A percentile compares a stretch with the other conserved stretches of the same genome.
phyloP scores from a whole-genome alignment of 495 filamentous ascomycete genomes.

The Zalerion maritima region DNA sequence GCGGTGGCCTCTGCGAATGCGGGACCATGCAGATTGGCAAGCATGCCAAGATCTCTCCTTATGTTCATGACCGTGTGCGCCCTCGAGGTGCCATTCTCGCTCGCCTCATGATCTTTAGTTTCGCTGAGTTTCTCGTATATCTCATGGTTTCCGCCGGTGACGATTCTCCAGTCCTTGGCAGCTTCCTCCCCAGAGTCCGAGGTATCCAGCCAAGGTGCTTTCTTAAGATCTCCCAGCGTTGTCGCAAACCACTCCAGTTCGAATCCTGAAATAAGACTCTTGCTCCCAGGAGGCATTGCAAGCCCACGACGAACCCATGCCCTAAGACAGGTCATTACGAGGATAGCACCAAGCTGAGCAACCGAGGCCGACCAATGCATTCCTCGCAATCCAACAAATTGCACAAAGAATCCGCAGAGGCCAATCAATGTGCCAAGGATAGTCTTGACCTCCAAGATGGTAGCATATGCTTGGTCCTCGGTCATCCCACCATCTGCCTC shows the following conservation, averaged over 20 bases:
- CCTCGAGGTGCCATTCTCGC: neutral
- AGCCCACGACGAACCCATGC: conserved; percentile 30
- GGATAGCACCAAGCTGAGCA: conserved; percentile 28
- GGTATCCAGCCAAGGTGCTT: neutral
- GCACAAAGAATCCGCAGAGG: conserved; percentile 31
- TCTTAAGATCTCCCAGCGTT: conserved; percentile 1
- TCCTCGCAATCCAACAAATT: conserved; percentile 36
- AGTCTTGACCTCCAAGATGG: conserved; percentile 3
- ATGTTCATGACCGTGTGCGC: conserved; percentile 2
- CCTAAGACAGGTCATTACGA: conserved; percentile 32
- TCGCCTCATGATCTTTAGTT: too few species aligned
- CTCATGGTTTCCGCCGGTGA: too few species aligned
- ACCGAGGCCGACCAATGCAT: conserved; percentile 35
- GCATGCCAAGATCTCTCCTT: conserved; percentile 3
- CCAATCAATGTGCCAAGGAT: conserved; percentile 14
- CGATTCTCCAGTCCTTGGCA: neutral
- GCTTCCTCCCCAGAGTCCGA: neutral
- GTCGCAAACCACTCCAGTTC: conserved; percentile 33
- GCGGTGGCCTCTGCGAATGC: conserved; percentile 3
- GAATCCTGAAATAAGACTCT: conserved; percentile 15
- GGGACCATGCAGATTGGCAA: conserved; percentile 4
- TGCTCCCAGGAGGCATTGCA: conserved; percentile 19
- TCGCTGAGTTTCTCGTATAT: too few species aligned
- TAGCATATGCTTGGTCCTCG: neutral
- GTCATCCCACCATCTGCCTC: too few species aligned